These are phyloP conservation scores for Whalleya microplaca DNA, from an alignment of 2,329 filamentous ascomycete genomes.

Conservation along the genomic window DNA sequence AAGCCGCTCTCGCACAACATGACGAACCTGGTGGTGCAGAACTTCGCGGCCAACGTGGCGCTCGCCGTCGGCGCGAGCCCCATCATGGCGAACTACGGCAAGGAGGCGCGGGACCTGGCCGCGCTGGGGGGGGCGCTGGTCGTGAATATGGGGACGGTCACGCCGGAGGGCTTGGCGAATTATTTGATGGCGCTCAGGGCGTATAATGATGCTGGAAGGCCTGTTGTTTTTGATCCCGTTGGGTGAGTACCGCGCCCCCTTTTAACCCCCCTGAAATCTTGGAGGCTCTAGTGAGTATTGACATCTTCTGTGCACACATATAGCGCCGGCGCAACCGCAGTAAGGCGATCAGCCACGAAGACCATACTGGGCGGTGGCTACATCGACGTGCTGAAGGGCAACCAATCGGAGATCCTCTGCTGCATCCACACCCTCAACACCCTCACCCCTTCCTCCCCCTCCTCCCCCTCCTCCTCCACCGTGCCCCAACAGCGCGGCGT, in stretches of 20 bases:
- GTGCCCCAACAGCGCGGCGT: slow-evolving; percentile 75
- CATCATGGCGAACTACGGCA: slow-evolving; percentile 90
- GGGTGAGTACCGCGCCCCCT: slow-evolving; percentile 57
- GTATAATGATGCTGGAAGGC: slow-evolving; percentile 77
- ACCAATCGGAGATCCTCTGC: slow-evolving; percentile 91
- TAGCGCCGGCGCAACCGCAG: slow-evolving; percentile 75
- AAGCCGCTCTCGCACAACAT: slow-evolving; percentile 91
- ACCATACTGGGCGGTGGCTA: slow-evolving; percentile 73
- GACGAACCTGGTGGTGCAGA: slow-evolving; percentile 95
- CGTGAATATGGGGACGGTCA: slow-evolving; percentile 94
- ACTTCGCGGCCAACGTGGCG: slow-evolving; percentile 90
- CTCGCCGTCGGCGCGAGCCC: slow-evolving; percentile 83
- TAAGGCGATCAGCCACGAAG: slow-evolving; percentile 73
- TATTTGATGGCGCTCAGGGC: slow-evolving; percentile 75
- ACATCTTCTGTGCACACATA: neutral
- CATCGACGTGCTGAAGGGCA: slow-evolving; percentile 91
- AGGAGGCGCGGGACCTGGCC: slow-evolving; percentile 81
- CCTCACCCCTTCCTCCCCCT: no score
- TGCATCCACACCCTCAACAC: slow-evolving; percentile 49
- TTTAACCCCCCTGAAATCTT: neutral
- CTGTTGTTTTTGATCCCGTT: slow-evolving; percentile 86
- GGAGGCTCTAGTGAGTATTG: neutral
- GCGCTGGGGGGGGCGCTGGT: slow-evolving; percentile 77
- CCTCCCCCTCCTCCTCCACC: no score
- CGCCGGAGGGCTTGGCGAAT: slow-evolving; percentile 71